A percentile compares a stretch with the other conserved stretches of the same genome.
phyloP scores from a whole-genome alignment of 2,329 filamentous ascomycete species.

The Zarea fungicola region DNA sequence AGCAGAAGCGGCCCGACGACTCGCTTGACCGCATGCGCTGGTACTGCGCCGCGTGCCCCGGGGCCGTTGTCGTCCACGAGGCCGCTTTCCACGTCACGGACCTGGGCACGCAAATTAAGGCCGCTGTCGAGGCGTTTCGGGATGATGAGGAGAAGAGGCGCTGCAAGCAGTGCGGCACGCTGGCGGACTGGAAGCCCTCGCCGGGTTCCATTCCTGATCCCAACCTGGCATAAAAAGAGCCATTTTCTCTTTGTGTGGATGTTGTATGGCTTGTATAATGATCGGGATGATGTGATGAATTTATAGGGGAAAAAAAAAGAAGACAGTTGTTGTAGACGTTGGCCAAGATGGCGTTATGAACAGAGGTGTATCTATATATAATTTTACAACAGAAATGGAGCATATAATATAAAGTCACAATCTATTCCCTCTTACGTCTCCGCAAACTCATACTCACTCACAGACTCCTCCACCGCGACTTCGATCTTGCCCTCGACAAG shows the following conservation, averaged over 20 bases:
- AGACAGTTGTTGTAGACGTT: neutral
- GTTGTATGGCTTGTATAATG: too few relatives aligned
- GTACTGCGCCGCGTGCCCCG: conserved; percentile 70
- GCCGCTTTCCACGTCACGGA: conserved; percentile 83
- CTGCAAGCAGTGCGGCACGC: conserved; percentile 69
- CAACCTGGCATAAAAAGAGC: conserved; percentile 38
- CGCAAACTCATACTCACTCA: conserved; percentile 69
- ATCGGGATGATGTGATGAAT: too few relatives aligned
- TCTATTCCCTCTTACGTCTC: conserved; percentile 52
- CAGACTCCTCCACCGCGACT: conserved; percentile 74
- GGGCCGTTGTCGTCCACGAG: conserved; percentile 69
- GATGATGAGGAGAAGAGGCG: conserved; percentile 60
- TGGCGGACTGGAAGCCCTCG: conserved; percentile 67
- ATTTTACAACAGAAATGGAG: neutral
- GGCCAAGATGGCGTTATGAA: neutral
- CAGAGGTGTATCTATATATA: too few relatives aligned
- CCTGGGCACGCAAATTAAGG: conserved; percentile 90
- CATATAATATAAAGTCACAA: neutral
- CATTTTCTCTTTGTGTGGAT: too few relatives aligned
- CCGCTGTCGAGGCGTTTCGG: conserved; percentile 78
- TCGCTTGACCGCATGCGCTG: conserved; percentile 77
- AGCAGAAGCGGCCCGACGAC: conserved; percentile 69
- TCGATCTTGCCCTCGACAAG: conserved; percentile 80
- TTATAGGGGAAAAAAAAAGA: too few relatives aligned
- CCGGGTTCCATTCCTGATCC: conserved; percentile 55